Percentiles rank a stretch among this genome's conserved stretches.
Conservation (phyloP, 495 filamentous ascomycete genomes). For the Cetradonia linearis region DNA sequence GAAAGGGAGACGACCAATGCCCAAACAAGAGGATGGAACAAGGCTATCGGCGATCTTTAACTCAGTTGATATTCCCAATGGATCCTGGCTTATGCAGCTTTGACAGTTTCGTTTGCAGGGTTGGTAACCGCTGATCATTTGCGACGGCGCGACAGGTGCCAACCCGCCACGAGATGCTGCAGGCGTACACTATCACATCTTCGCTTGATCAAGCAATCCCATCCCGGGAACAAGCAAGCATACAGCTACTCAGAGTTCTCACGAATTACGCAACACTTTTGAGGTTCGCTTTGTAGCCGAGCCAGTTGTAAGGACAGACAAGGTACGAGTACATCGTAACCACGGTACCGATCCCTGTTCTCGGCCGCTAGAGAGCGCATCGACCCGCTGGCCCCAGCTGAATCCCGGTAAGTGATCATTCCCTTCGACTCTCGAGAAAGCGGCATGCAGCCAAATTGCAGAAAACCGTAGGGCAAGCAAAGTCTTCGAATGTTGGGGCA, state of each 20-base stretch:
- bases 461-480: not conserved
- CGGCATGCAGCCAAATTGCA: conserved; percentile 1
- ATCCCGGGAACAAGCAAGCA: not conserved
- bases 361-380: conserved; percentile 14
- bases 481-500: too few relatives aligned
- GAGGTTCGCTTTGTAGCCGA: conserved; percentile 12
- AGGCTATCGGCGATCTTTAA: conserved; percentile 11
- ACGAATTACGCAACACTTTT: not conserved
- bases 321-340: not conserved
- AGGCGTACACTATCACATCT: not conserved
- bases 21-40: not conserved
- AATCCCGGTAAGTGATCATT: conserved; percentile 9
- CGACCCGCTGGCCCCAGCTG: conserved; percentile 11
- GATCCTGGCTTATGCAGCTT: conserved; percentile 14
- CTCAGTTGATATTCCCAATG: conserved; percentile 6
- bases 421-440: not conserved
- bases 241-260: not conserved
- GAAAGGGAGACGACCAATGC: not conserved
- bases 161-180: conserved; percentile 1
- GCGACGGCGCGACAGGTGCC: not conserved
- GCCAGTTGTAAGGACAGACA: conserved; percentile 10
- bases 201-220: conserved; percentile 4
- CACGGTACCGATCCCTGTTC: conserved; percentile 12
- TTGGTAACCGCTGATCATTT: conserved; percentile 7
- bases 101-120: conserved; percentile 10